Conservation (phyloP, 2,329 filamentous ascomycete genomes). For the Colletotrichum caudatum region DNA sequence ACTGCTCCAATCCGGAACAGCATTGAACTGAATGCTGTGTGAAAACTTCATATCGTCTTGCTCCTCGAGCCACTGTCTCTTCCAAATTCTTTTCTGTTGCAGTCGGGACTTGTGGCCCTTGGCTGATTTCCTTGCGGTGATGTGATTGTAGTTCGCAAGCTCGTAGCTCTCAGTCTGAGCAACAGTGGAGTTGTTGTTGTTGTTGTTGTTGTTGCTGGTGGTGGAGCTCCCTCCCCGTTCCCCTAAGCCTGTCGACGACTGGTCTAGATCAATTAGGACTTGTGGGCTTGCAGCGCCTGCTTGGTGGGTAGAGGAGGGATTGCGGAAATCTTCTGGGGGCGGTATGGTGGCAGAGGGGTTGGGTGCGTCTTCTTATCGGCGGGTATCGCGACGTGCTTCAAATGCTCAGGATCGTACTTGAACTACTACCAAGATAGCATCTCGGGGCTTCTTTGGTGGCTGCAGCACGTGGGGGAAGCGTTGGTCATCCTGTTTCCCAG, state of each 20-base stretch:
- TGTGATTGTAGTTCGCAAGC: slow-evolving; percentile 55
- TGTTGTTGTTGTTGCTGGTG: slow-evolving; percentile 10
- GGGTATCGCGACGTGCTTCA: slow-evolving; percentile 33
- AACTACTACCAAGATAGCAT: slow-evolving; percentile 38
- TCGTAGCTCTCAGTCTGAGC: slow-evolving; percentile 50
- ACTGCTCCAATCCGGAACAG: slow-evolving; percentile 98
- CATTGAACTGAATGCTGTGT: slow-evolving; percentile 99
- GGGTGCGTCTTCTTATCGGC: slow-evolving; percentile 36
- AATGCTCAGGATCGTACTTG: slow-evolving; percentile 18
- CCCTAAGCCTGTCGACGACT: slow-evolving; percentile 35
- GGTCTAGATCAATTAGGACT: slow-evolving; percentile 37
- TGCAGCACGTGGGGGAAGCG: slow-evolving; percentile 42
- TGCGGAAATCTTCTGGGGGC: slow-evolving; percentile 26
- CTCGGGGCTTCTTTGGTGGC: slow-evolving; percentile 35
- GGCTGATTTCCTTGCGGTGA: slow-evolving; percentile 47
- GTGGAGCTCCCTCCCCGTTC: slow-evolving; percentile 42
- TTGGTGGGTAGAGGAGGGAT: slow-evolving; percentile 43
- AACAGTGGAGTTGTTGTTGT: slow-evolving; percentile 22
- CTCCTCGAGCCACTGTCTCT: slow-evolving; percentile 77
- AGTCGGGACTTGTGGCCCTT: slow-evolving; percentile 51
- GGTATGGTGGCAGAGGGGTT: slow-evolving; percentile 38
- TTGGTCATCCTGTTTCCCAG: slow-evolving; percentile 40
- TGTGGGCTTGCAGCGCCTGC: slow-evolving; percentile 35
- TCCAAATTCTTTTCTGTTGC: slow-evolving; percentile 66
- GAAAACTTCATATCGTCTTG: slow-evolving; percentile 99